Base-by-base conservation (phyloP, 2,329 filamentous ascomycete species). In the Myrmaecium sp. region DNA sequence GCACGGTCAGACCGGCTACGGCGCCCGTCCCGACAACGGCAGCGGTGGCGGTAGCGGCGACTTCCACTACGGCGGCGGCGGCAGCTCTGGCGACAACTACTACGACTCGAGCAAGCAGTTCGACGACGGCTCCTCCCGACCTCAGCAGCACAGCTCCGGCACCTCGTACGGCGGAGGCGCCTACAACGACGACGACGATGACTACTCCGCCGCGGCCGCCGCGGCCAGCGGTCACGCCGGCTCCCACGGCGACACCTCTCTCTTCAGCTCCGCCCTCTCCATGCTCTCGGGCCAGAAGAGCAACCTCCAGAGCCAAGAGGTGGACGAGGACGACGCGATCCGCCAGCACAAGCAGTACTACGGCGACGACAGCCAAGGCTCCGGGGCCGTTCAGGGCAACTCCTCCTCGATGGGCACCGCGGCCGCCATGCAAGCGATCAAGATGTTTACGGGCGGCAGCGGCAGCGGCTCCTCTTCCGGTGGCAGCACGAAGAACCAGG, bases 341-440 rank as follows among this genome's bases (percentile, higher is more conserved):
- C 60, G 67, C 38, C 69, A 77, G 37, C 82, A 94, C 57, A 66
- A 83, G 55, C 64, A 76, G 32, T 69, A 75, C 42, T 92, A 83
- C 46, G 66, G 64, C 17, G 51, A 51, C 26, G 57, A 62, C 13
- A 55, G 60, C 11, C 53, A 60, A 14, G 51, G 60, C 29, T 51
- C 58, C 17, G 47, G 54, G 35, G 49, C 38, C 14, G 54, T 38
- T 43, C 60, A 38, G 55, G 62, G 45, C 31, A 54, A 52, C 11
- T 55, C 42, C 19, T 51, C 52, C n/a, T 49, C 47, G 23, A 52
- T 62, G 30, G 79, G 84, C 42, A 56, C 62, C 40, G 74, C 84
- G 27, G 79, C 80, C 33, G 82, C 79, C 11, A 72, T 84, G 66
- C 74, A 84, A 51, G 79, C 79, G 1, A 51, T 84, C 37, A 83